Conservation (phyloP, 1,284 basidiomycete genomes). For the Anthracocystis walkeri region DNA sequence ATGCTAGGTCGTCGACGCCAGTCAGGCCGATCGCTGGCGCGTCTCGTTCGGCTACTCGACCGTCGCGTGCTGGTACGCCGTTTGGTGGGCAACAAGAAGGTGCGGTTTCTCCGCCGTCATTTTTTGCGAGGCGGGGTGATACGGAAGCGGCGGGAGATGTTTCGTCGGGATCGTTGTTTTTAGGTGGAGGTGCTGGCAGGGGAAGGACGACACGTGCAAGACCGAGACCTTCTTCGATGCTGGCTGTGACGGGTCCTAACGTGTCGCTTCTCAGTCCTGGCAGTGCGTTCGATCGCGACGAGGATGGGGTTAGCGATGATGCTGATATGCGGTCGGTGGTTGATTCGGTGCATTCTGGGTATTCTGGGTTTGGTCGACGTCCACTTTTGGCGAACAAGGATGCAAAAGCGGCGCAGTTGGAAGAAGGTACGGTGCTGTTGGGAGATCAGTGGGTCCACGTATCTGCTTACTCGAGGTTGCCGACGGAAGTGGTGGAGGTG, state of each 20-base stretch:
- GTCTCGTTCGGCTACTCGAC: conserved; percentile 21
- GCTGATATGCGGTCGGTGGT: conserved; percentile 41
- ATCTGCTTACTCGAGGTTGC: conserved; percentile 49
- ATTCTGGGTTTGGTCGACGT: conserved; percentile 10
- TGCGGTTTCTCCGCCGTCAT: conserved; percentile 28
- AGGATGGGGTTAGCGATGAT: conserved; percentile 32
- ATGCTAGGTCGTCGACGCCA: conserved; percentile 40
- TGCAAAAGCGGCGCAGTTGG: conserved; percentile 27
- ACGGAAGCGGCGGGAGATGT: conserved; percentile 23
- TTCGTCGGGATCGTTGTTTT: conserved; percentile 32
- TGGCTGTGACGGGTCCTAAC: conserved; percentile 26
- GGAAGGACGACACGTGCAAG: conserved; percentile 22
- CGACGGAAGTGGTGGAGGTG: conserved; percentile 46
- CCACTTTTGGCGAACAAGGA: conserved; percentile 11
- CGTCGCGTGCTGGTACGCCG: conserved; percentile 44
- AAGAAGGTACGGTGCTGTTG: conserved; percentile 51
- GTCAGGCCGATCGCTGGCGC: conserved; percentile 12
- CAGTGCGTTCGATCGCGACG: conserved; percentile 34
- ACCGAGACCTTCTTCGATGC: conserved; percentile 45
- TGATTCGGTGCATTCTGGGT: conserved; percentile 24
- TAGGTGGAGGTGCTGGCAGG: conserved; percentile 6
- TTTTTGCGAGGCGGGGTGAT: conserved; percentile 22
- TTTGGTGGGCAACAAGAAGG: conserved; percentile 26
- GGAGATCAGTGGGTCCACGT: conserved; percentile 54
- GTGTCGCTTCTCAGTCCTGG: conserved; percentile 29